Conservation (phyloP, 257 asterid genomes). For the Solanum infundibuliforme region DNA sequence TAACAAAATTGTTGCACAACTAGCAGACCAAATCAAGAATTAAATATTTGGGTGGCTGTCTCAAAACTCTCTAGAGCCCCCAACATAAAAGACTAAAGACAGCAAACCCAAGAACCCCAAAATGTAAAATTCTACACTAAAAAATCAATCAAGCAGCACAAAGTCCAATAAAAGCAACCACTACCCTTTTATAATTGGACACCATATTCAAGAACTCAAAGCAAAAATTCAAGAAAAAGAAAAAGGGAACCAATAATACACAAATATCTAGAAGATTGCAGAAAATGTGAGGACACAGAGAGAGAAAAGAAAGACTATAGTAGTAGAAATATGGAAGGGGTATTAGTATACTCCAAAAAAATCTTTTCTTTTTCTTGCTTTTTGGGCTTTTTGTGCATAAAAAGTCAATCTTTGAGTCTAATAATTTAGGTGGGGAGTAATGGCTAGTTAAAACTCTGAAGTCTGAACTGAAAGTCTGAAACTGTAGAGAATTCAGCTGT, state of each 20-base stretch:
- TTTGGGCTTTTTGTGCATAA: neutral
- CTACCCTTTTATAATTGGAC: neutral
- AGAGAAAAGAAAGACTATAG: neutral
- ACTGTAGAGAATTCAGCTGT: neutral
- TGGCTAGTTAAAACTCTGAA: neutral
- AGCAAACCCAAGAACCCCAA: neutral
- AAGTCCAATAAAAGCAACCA: neutral
- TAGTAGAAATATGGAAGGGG: neutral
- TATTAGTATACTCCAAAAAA: neutral
- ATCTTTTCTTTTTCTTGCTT: neutral
- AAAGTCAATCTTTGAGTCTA: neutral
- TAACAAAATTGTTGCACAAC: neutral
- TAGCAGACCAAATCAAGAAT: neutral
- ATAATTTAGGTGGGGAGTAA: neutral
- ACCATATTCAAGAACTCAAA: neutral
- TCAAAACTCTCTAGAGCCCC: neutral
- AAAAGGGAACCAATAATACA: neutral
- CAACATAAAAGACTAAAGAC: neutral
- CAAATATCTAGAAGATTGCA: neutral
- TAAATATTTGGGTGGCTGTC: neutral
- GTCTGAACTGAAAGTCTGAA: neutral
- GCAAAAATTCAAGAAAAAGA: neutral
- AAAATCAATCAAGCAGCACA: neutral
- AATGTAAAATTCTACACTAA: neutral
- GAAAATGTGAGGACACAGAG: neutral